Evolutionary conservation across 108 stramenopile species (phyloP), one percentile per base, ranked within the genome.

Genomic region (Cyclotella choctawhatcheeana): DNA sequence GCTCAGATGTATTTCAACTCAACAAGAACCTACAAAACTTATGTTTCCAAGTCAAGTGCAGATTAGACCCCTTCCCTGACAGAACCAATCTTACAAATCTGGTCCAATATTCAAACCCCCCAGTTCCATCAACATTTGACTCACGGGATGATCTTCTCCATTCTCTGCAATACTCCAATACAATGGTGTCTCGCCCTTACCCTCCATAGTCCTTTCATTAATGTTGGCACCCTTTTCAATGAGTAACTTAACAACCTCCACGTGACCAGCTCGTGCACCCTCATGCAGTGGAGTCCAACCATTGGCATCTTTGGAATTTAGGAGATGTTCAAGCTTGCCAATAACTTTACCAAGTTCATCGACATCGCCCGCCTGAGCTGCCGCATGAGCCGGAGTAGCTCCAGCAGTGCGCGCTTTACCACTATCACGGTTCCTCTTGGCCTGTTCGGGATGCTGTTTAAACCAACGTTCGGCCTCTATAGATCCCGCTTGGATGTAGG

Each of bases 211-310:
- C 5, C 51, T 56, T 27, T 80, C 83, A 74, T 95, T 93, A 32
- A 90, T 61, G 37, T 88, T 85, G 43, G 90, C 92, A 44, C 95
- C 95, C 34, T 77, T 76, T 29, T 86, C 83, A 3, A 93, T 63
- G 64, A 96, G 64, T 30, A 79, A 77, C 58, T 86, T 73, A 10
- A 92, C 89, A 1, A 90, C 86, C 12, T 92, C 91, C 29, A 83
- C 44, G 66, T 93, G 88, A 3, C 92, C 95, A 16, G 77, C 88
- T 24, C 95, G 63, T 0, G 86, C 88, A 51, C 79, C 92, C 68
- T 96, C 95, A 67, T 93, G 92, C 0, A 94, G 40, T 5, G 92
- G 92, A 22, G 87, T 85, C 95, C 95, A 96, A 7, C 90, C 95
- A 84, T 96, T 96, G 3, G 20, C 67, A 74, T 96, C 95, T 62